Percentiles rank a stretch among this genome's conserved stretches.
phyloP scores from a whole-genome alignment of 1,284 basidiomycete species.

The Cutaneotrichosporon sp. region DNA sequence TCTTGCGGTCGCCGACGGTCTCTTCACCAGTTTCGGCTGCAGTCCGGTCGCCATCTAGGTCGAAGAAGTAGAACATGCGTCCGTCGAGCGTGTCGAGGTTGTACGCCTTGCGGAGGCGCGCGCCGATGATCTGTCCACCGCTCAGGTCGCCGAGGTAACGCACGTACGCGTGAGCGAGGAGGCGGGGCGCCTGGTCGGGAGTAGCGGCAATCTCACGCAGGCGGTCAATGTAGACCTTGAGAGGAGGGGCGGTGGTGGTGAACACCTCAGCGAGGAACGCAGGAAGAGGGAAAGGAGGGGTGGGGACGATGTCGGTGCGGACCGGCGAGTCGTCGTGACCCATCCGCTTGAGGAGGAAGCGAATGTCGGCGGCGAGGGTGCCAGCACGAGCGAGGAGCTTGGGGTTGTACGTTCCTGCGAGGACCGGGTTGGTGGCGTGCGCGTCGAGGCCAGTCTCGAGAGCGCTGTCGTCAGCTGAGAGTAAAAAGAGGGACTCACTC shows the following conservation, averaged over 20 bases:
- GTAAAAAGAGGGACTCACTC: constrained; percentile 58
- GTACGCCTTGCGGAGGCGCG: constrained; percentile 66
- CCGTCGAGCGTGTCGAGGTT: constrained; percentile 60
- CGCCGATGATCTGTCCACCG: constrained; percentile 73
- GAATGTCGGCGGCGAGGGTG: constrained; percentile 65
- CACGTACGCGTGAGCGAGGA: constrained; percentile 77
- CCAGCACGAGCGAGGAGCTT: constrained; percentile 64
- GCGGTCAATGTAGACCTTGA: constrained; percentile 60
- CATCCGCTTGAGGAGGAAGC: constrained; percentile 59
- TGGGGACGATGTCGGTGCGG: constrained; percentile 44
- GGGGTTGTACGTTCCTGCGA: constrained; percentile 71
- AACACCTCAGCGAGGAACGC: constrained; percentile 46
- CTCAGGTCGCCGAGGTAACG: constrained; percentile 82
- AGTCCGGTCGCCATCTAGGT: constrained; percentile 53
- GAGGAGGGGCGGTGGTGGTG: constrained; percentile 57
- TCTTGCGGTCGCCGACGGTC: constrained; percentile 35
- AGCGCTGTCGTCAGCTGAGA: constrained; percentile 53
- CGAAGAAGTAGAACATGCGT: constrained; percentile 71
- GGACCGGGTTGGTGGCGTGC: constrained; percentile 63
- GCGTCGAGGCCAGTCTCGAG: constrained; percentile 66
- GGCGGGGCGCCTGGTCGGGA: constrained; percentile 57
- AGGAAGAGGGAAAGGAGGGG: constrained; percentile 60
- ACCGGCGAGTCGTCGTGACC: constrained; percentile 53
- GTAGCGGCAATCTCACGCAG: constrained; percentile 58
- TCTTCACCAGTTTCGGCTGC: constrained; percentile 57